Conservation (phyloP, 352 stramenopile genomes). For the Globisporangium polare region DNA sequence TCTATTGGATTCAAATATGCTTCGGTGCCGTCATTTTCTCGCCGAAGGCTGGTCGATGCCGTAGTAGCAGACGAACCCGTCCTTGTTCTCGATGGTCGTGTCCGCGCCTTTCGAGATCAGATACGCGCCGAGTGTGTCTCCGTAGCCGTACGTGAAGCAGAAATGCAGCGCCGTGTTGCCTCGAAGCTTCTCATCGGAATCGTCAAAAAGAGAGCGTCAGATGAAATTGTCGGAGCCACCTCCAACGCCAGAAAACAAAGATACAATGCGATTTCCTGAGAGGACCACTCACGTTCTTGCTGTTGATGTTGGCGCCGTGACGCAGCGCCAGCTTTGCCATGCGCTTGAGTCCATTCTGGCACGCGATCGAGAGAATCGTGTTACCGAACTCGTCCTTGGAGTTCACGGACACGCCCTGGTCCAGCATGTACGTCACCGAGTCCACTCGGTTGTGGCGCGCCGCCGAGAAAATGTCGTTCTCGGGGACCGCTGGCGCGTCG, state of each 20-base stretch:
- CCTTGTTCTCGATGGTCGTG: slow-evolving; percentile 59
- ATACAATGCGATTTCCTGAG: neutral
- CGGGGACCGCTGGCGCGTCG: slow-evolving; percentile 20
- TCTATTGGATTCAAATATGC: neutral
- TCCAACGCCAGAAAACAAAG: neutral
- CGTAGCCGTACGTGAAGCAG: slow-evolving; percentile 88
- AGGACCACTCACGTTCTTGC: slow-evolving; percentile 52
- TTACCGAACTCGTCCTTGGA: slow-evolving; percentile 77
- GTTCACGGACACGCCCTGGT: slow-evolving; percentile 80
- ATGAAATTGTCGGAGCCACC: neutral
- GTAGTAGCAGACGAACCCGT: slow-evolving; percentile 61
- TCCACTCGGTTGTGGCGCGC: slow-evolving; percentile 81
- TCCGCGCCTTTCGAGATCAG: slow-evolving; percentile 87
- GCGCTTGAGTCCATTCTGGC: slow-evolving; percentile 90
- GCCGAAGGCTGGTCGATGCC: slow-evolving; percentile 43
- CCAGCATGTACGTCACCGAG: slow-evolving; percentile 82
- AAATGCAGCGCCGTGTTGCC: slow-evolving; percentile 90
- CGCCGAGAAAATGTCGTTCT: slow-evolving; percentile 87
- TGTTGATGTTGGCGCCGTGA: slow-evolving; percentile 86
- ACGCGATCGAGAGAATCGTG: slow-evolving; percentile 84
- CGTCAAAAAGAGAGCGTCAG: slow-evolving; percentile 1
- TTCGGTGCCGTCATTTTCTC: slow-evolving; percentile 17
- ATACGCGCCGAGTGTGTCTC: slow-evolving; percentile 83
- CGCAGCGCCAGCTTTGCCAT: slow-evolving; percentile 85
- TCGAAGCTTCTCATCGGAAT: slow-evolving; percentile 30